These are phyloP conservation scores for Colletotrichum musae DNA, from an alignment of 2,329 filamentous ascomycete species.

Conservation along the genomic window DNA sequence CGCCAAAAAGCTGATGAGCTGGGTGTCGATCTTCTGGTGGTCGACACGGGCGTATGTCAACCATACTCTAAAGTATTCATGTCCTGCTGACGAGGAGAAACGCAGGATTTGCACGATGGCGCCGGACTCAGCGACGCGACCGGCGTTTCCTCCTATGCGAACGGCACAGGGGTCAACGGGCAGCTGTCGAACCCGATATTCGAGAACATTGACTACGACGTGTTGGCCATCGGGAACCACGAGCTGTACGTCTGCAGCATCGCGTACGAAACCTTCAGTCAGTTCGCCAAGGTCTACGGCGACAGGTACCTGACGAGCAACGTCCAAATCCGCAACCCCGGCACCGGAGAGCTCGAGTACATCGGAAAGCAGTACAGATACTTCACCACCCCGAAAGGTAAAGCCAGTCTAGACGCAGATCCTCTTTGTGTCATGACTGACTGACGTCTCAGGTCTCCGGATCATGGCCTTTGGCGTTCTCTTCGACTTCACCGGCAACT, in stretches of 20 bases:
- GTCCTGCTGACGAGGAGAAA: slow-evolving; percentile 46
- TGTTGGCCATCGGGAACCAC: slow-evolving; percentile 69
- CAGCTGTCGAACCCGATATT: slow-evolving; percentile 64
- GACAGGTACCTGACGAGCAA: slow-evolving; percentile 62
- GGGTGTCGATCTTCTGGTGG: slow-evolving; percentile 71
- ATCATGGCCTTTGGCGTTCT: slow-evolving; percentile 62
- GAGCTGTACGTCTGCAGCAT: slow-evolving; percentile 75
- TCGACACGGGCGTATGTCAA: slow-evolving; percentile 67
- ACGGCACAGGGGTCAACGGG: slow-evolving; percentile 61
- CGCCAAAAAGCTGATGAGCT: slow-evolving; percentile 69
- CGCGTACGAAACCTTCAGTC: slow-evolving; percentile 72
- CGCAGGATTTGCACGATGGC: slow-evolving; percentile 74
- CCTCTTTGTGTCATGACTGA: background rate
- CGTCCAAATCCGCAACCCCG: slow-evolving; percentile 58
- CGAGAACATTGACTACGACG: slow-evolving; percentile 58
- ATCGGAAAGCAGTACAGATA: slow-evolving; percentile 61
- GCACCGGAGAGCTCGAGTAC: slow-evolving; percentile 57
- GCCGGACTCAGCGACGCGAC: slow-evolving; percentile 75
- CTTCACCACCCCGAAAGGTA: slow-evolving; percentile 57
- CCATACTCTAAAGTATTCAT: background rate
- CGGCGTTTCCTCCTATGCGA: slow-evolving; percentile 41
- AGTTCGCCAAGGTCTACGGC: slow-evolving; percentile 70
- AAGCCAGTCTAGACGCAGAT: background rate
- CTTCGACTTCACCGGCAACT: slow-evolving; percentile 67
- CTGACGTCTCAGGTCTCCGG: slow-evolving; percentile 47